phyloP scores from a whole-genome alignment of 345 rosid genomes.

The Linum tenue region DNA sequence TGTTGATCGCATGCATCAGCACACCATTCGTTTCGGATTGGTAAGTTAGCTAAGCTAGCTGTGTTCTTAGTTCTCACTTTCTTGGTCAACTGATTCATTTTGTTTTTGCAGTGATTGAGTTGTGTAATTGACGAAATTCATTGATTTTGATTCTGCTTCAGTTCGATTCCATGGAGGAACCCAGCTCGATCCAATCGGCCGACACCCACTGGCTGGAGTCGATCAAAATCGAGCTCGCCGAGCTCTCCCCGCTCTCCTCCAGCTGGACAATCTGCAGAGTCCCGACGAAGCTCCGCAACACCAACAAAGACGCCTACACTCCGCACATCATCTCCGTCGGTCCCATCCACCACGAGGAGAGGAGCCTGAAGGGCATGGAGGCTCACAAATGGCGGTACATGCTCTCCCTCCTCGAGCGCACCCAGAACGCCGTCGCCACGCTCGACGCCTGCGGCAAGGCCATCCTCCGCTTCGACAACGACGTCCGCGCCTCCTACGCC shows the following conservation, averaged over 20 bases:
- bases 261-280: not conserved
- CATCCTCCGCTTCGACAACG: not conserved
- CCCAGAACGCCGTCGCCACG: not conserved
- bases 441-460: not conserved
- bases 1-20: not conserved
- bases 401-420: conserved; percentile 8
- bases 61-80: not conserved
- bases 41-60: not conserved
- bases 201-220: not conserved
- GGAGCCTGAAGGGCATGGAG: not conserved
- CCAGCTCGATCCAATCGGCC: not conserved
- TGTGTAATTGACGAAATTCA: no score
- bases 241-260: not conserved
- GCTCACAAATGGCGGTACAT: not conserved
- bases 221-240: not conserved
- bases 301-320: conserved; percentile 11
- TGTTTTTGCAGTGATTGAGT: no score
- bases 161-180: not conserved
- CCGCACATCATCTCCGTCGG: not conserved
- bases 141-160: not conserved
- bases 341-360: not conserved
- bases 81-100: not conserved
- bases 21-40: not conserved
- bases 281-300: conserved; percentile 10
- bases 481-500: conserved; percentile 1